These are phyloP conservation scores for Coniophora puteana DNA, from an alignment of 1,284 basidiomycete genomes.

Conservation along the genomic window DNA sequence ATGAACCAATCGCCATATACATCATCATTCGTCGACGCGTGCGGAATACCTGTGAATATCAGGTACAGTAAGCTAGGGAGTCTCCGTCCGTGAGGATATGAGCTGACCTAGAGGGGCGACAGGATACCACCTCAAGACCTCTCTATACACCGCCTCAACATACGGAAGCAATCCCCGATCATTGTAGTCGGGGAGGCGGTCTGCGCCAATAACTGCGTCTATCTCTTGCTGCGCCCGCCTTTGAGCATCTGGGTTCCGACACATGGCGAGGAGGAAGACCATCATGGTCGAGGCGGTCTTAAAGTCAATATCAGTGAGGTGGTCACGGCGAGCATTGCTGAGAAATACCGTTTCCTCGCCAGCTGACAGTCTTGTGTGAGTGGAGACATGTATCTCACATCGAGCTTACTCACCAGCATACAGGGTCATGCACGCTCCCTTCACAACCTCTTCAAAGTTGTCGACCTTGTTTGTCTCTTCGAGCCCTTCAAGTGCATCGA, in stretches of 20 bases:
- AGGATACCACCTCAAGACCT: slow-evolving; percentile 34
- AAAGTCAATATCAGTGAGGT: too few relatives aligned
- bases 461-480: too few relatives aligned
- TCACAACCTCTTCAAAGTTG: too few relatives aligned
- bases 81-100: background rate
- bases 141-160: slow-evolving; percentile 35
- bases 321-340: too few relatives aligned
- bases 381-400: too few relatives aligned
- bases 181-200: slow-evolving; percentile 36
- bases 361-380: too few relatives aligned
- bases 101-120: slow-evolving; percentile 28
- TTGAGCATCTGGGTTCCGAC: slow-evolving; percentile 33
- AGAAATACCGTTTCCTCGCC: too few relatives aligned
- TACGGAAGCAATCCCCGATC: slow-evolving; percentile 39
- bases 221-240: slow-evolving; percentile 38
- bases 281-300: slow-evolving; percentile 20
- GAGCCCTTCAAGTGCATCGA: too few relatives aligned
- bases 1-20: slow-evolving; percentile 10
- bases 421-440: too few relatives aligned
- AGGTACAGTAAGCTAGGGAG: background rate
- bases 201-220: slow-evolving; percentile 32
- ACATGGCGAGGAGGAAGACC: slow-evolving; percentile 37
- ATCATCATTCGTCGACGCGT: slow-evolving; percentile 10
- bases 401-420: too few relatives aligned
- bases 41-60: slow-evolving; percentile 7